Conservation (phyloP, 176 grass and related monocot genomes). For the Ananas comosus region DNA sequence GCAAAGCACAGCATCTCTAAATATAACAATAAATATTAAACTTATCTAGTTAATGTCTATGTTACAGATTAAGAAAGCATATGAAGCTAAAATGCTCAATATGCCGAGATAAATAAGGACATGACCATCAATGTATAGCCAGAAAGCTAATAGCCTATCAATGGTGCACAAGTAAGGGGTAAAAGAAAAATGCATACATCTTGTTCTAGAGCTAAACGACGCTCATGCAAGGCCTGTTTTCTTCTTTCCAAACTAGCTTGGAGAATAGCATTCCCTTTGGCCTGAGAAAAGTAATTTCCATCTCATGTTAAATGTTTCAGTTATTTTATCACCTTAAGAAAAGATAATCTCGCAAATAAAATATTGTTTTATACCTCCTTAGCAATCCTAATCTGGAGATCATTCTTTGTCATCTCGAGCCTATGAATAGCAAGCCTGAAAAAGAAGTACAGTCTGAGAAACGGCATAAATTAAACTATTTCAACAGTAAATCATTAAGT, state of each 20-base stretch:
- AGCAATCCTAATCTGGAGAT: constrained; percentile 79
- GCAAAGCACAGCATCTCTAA: no score
- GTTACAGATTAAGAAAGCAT: no score
- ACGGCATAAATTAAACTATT: constrained; percentile 2
- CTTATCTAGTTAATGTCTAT: no score
- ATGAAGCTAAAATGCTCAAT: neutral
- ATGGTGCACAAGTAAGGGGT: constrained; percentile 12
- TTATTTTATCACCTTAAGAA: neutral
- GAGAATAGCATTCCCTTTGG: constrained; percentile 97
- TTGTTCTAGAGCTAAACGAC: constrained; percentile 83
- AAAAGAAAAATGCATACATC: constrained; percentile 64
- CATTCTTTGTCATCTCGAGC: constrained; percentile 90
- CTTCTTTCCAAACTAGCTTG: constrained; percentile 98
- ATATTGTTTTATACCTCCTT: constrained; percentile 67
- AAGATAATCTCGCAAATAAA: neutral
- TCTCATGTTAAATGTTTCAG: neutral
- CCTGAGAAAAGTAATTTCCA: constrained; percentile 46
- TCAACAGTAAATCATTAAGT: constrained; percentile 4
- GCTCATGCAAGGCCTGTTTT: constrained; percentile 98
- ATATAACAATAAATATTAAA: no score
- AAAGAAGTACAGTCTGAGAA: constrained; percentile 18
- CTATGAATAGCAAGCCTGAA: constrained; percentile 97
- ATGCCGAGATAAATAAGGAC: neutral
- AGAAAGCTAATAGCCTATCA: constrained; percentile 8
- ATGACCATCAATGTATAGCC: neutral